These are phyloP conservation scores for Elongisporangium anandrum DNA, from an alignment of 352 stramenopile genomes.

Conservation along the genomic window DNA sequence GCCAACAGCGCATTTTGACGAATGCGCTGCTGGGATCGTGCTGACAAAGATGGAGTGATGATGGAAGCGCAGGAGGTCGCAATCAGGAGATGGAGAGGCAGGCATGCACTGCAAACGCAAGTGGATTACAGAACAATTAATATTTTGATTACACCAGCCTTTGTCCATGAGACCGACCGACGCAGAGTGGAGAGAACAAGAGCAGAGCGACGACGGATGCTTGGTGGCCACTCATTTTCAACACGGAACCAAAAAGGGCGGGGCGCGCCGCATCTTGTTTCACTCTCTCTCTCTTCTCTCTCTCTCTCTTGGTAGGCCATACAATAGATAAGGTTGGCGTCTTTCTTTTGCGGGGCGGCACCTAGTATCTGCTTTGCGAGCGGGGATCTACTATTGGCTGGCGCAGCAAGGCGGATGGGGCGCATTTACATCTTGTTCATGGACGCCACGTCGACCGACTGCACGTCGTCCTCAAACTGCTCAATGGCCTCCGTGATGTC, in stretches of 20 bases:
- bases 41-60: background rate
- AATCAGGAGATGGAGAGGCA: background rate
- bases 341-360: conserved; percentile 3
- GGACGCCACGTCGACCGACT: conserved; percentile 80
- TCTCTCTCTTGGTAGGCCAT: background rate
- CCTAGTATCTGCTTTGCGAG: conserved; percentile 4
- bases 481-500: conserved; percentile 83
- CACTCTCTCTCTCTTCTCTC: background rate
- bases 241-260: background rate
- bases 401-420: conserved; percentile 8
- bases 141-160: background rate
- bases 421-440: conserved; percentile 85
- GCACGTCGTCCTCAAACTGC: conserved; percentile 79
- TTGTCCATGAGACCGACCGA: background rate
- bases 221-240: background rate
- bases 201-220: no score
- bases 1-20: background rate
- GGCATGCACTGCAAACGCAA: background rate
- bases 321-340: background rate
- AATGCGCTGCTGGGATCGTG: background rate
- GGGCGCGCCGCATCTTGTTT: background rate
- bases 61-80: background rate
- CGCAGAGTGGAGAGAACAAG: background rate
- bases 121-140: background rate
- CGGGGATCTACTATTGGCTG: conserved; percentile 6